Evolutionary conservation across 441 rosid genomes (phyloP), one percentile per base, ranked within the genome.

Genomic region (Breynia disticha): DNA sequence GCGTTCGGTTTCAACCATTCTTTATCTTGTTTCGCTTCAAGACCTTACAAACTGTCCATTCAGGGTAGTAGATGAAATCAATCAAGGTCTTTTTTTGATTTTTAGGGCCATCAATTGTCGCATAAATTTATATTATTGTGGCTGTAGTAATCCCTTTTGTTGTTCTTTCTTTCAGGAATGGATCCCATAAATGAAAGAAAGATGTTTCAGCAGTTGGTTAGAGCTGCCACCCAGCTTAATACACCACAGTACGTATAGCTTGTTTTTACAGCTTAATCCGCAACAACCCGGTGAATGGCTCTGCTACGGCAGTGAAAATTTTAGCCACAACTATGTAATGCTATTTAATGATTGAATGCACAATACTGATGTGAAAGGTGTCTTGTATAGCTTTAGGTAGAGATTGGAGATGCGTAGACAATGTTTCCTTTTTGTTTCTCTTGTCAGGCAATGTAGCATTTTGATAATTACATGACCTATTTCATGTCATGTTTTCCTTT

Each of bases 11-110:
- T 88, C 98, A 50, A 88, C 97, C 7, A 86, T 93, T 59, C 96
- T 91, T 64, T 89, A 89, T 75, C 95, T 93, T 50, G 95, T 89
- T 59, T 93, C 97, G 50, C 97, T 93, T 72, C 96, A 89, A 83
- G 99, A 89, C 79, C 88, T 93, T 52, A 83, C 96, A 24, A 81
- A 86, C 75, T 93, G 98, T 73, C 97, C 96, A 49, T 93, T 93
- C 71, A 72, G 95, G 58, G 96, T 89, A 35, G 98, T 93, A 64
- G 98, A 89, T 63, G 97, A 89, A 83, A 89, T 91, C 54, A 93
- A 93, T 70, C 99, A 93, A 83, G 99, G 99, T 86, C n/a, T 67
- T 57, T 65, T 54, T 19, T 1, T 46, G 20, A 10, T 41, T 43
- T 52, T 7, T 20, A 46, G 28, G 19, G 4, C 16, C 50, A 21